Percentiles rank a stretch among this genome's conserved stretches.
Evolutionary conservation across 23 red algal species (phyloP).

Genomic region (Chondrus crispus): DNA sequence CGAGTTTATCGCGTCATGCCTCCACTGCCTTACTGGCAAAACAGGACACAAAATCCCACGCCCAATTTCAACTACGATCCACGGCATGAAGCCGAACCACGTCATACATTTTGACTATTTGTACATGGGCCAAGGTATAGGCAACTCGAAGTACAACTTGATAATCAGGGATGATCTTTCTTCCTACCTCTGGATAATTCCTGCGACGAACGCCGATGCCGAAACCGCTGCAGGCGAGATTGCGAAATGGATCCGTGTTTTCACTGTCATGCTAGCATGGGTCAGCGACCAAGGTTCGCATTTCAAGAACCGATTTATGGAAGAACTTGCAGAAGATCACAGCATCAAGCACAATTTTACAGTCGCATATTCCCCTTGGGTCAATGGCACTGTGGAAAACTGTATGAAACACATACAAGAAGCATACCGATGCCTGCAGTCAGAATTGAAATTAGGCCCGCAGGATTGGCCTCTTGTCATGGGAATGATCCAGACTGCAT

Average conservation of each 20-base stretch:
- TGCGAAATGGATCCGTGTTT: background rate
- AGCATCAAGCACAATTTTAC: background rate
- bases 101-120: constrained; percentile 30
- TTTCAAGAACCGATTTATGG: constrained; percentile 7
- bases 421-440: background rate
- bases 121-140: background rate
- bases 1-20: background rate
- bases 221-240: background rate
- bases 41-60: background rate
- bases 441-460: constrained; percentile 14
- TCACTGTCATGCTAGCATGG: background rate
- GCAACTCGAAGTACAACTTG: background rate
- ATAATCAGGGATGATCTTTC: constrained; percentile 24
- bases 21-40: constrained; percentile 18
- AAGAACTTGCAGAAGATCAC: background rate
- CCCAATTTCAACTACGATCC: background rate
- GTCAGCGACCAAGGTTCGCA: constrained; percentile 16
- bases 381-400: constrained; percentile 23
- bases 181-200: constrained; percentile 20
- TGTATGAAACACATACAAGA: background rate
- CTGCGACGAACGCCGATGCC: background rate
- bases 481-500: background rate
- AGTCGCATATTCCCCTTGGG: constrained; percentile 21
- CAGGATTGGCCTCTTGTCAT: constrained; percentile 22
- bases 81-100: background rate